A percentile compares a stretch with the other conserved stretches of the same genome.
These are phyloP conservation scores for Capronia americana DNA, from an alignment of 2,329 filamentous ascomycete species.

Conservation along the genomic window DNA sequence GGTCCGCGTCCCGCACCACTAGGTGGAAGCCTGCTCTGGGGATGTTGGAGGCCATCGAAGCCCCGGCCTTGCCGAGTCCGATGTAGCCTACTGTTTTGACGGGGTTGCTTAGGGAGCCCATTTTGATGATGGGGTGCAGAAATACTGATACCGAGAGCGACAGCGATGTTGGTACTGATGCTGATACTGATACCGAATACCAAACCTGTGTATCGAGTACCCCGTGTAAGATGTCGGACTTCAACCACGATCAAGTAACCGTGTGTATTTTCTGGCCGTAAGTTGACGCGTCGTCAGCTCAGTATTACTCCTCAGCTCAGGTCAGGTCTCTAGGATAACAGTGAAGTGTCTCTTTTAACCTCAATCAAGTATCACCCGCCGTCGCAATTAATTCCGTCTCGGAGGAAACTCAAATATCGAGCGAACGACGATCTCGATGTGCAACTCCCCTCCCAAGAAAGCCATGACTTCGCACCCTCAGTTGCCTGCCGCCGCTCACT, in stretches of 20 bases:
- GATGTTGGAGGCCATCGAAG: constrained; percentile 45
- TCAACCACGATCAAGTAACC: background rate
- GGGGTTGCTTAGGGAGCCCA: constrained; percentile 18
- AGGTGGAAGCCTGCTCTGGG: constrained; percentile 44
- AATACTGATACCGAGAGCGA: background rate
- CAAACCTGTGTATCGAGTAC: too few relatives aligned
- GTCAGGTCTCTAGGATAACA: too few relatives aligned
- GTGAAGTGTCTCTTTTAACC: too few relatives aligned
- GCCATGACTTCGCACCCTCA: background rate
- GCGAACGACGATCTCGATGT: background rate
- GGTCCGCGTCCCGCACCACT: constrained; percentile 46
- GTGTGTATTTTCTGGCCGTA: too few relatives aligned
- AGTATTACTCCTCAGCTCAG: too few relatives aligned
- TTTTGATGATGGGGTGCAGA: background rate
- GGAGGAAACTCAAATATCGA: background rate
- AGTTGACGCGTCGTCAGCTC: too few relatives aligned
- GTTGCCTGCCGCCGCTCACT: background rate
- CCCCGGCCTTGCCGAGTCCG: constrained; percentile 46
- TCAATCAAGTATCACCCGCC: too few relatives aligned
- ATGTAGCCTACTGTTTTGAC: constrained; percentile 44
- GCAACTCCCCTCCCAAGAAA: background rate
- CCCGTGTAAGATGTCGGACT: background rate
- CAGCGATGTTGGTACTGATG: too few relatives aligned
- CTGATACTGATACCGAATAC: too few relatives aligned
- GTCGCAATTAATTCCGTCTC: background rate